Evolutionary conservation across 2,329 filamentous ascomycete genomes (phyloP), one percentile per base, ranked within the genome.

Genomic region (Colletotrichum sp.): DNA sequence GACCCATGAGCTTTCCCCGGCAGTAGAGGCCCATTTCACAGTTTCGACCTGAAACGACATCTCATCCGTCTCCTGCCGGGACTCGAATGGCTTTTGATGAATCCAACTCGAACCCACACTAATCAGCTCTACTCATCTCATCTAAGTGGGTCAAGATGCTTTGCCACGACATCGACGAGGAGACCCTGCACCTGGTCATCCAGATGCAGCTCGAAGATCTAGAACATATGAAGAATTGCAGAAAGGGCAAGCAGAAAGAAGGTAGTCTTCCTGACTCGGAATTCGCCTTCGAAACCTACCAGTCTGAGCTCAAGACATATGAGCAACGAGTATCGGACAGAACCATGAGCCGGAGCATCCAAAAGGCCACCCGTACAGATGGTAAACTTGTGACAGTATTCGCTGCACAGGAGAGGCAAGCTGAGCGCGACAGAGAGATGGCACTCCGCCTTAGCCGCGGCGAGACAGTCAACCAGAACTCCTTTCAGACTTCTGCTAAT

Each of bases 331-430:
- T 63, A 10, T 32, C 66, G 9, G 79, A 80, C 39, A 71, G 67
- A 4, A 28, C 24, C 32, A 77, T 80, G 75, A 70, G 76, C 28
- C 74, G 67, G 32, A 80, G 79, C 55, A 76, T 80, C 0, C 76
- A 73, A 18, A 74, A 69, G n/a, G 77, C 79, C 2, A 72, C 77
- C 4, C 86, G 13, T 10, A 15, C 28, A 26, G 67, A 86, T 30
- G 60, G 60, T 7, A n/a, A n/a, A 18, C 15, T 71, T 21, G 52
- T 74, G 16, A n/a, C 2, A 12, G n/a, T n/a, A 10, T 36, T 71
- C 12, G 30, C 13, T 9, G 32, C 30, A 6, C 59, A 70, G 43
- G 72, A 74, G 48, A 32, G 48, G 15, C 72, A 74, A 26, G 60
- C 67, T 15, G 26, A 24, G 10, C 60, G 26, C 10, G 72, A 74